Evolutionary conservation across 2,329 filamentous ascomycete genomes (phyloP), one percentile per base, ranked within the genome.

Genomic region (Cladosporium austrohemisphaericum): DNA sequence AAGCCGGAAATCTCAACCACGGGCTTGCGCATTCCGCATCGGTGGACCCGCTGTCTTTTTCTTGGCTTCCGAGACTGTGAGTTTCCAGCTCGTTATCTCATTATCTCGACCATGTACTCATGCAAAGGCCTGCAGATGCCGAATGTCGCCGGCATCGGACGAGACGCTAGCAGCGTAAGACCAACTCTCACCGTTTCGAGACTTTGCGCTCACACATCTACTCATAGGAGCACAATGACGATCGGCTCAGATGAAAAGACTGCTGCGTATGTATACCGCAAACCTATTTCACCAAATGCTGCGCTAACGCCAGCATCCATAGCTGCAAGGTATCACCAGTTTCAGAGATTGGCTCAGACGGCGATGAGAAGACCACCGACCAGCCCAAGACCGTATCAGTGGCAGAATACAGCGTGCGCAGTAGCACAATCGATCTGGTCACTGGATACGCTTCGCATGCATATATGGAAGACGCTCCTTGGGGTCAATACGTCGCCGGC

Each of bases 1-100:
- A 84, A 68, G 79, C 81, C 1, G 80, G 81, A 43, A 84, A 84
- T 60, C 68, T 84, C 45, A 84, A 83, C 65, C 77, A 79, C 49
- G 81, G 78, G 26, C 52, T 58, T n/a, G 29, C 10, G 9, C 48
- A 55, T 32, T 47, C 44, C 3, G 44, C 32, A 22, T 37, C 44
- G 18, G 8, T 47, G 25, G 32, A 47, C 25, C 44, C 44, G 4
- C 18, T 47, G 9, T 37, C 44, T 4, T 47, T 47, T n/a, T 47
- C 44, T 23, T 31, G 33, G 25, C 38, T 41, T 8, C 38, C 38
- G 20, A 41, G 25, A 18, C 10, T 41, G 38, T 41, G 31, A 29
- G 38, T 29, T 23, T 26, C 36, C 23, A 14, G 9, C 35, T 9
- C 18, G 6, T 18, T 31, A n/a, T n/a, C n/a, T n/a, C n/a, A n/a